Conservation (phyloP, 371 early-diverging fungal genomes). For the Nematocida major region DNA sequence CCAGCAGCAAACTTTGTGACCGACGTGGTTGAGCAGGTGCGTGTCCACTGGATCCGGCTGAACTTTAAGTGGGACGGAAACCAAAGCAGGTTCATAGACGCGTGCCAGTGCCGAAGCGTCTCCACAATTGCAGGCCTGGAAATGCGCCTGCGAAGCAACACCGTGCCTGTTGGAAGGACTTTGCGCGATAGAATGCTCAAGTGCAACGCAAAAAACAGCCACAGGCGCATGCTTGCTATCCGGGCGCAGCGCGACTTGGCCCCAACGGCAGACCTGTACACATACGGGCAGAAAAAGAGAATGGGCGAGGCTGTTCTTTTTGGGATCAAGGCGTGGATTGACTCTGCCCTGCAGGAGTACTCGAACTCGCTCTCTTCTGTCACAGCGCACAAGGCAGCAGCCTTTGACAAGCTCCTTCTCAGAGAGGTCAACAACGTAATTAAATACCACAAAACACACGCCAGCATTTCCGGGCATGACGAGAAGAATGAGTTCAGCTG, state of each 20-base stretch:
- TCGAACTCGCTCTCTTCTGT: background rate
- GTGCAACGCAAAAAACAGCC: constrained; percentile 18
- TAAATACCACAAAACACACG: background rate
- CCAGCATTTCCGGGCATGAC: background rate
- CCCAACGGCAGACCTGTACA: constrained; percentile 17
- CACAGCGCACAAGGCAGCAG: background rate
- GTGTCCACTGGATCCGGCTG: constrained; percentile 38
- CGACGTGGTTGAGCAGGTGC: background rate
- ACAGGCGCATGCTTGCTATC: constrained; percentile 36
- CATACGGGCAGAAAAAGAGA: constrained; percentile 24
- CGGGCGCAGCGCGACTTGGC: constrained; percentile 8
- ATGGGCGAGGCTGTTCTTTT: constrained; percentile 4
- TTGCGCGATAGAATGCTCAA: background rate
- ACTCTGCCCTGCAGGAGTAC: background rate
- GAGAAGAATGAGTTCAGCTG: constrained; percentile 24
- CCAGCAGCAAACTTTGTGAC: constrained; percentile 17
- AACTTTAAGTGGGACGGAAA: constrained; percentile 38
- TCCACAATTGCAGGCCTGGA: constrained; percentile 22
- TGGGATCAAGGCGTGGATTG: constrained; percentile 12
- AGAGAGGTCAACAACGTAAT: background rate
- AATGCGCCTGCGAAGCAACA: background rate
- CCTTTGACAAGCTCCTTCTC: background rate
- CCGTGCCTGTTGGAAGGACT: background rate
- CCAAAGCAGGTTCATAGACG: background rate
- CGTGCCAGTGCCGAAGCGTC: constrained; percentile 22